Percentiles rank a stretch among this genome's conserved stretches.
Evolutionary conservation across 345 rosid genomes (phyloP).

Genomic region (Angophora floribunda): DNA sequence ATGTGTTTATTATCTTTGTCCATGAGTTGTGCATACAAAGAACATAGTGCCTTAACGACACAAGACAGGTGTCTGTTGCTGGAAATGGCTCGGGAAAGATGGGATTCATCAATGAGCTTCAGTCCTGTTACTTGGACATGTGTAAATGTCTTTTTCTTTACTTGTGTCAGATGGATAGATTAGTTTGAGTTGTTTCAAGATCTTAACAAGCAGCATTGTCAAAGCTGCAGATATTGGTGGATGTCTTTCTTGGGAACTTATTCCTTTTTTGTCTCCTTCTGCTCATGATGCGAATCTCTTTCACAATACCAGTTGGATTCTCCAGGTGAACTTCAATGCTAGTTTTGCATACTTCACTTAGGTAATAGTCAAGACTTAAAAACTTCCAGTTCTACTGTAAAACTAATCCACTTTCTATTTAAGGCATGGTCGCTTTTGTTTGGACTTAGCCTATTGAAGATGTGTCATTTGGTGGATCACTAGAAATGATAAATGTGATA

Average conservation of each 20-base stretch:
- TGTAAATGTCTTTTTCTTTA: constrained; percentile 21
- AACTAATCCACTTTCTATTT: neutral
- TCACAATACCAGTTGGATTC: constrained; percentile 14
- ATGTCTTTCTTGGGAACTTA: constrained; percentile 48
- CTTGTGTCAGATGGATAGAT: neutral
- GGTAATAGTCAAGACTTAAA: neutral
- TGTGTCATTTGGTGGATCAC: neutral
- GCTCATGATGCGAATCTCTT: constrained; percentile 26
- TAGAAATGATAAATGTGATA: neutral
- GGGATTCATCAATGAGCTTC: constrained; percentile 25
- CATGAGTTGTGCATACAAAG: neutral
- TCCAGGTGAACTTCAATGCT: constrained; percentile 28
- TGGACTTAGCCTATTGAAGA: neutral
- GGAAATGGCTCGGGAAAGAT: constrained; percentile 23
- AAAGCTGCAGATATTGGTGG: constrained; percentile 41
- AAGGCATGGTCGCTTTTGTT: neutral
- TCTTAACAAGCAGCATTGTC: neutral
- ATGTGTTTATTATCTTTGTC: neutral
- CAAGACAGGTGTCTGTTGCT: constrained; percentile 54
- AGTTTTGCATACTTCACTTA: neutral
- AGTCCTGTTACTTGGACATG: constrained; percentile 17
- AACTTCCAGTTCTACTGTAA: neutral
- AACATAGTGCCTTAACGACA: constrained; percentile 28
- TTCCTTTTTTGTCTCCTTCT: constrained; percentile 39
- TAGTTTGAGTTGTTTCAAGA: neutral